These are phyloP conservation scores for Diatrype stigma DNA, from an alignment of 2,329 filamentous ascomycete genomes.

Conservation along the genomic window DNA sequence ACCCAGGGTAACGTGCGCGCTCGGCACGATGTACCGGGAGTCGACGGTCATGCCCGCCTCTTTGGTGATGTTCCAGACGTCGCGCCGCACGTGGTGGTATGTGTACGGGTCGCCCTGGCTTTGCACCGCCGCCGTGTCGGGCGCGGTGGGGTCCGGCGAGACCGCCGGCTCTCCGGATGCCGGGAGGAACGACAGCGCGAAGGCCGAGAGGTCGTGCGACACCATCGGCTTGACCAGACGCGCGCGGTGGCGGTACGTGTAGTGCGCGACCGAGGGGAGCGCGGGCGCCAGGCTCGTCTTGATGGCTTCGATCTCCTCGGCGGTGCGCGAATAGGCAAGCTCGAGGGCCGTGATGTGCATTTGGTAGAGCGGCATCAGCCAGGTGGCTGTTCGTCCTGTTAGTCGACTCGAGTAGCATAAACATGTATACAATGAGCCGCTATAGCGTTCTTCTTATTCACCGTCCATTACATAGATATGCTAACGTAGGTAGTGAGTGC, in stretches of 20 bases:
- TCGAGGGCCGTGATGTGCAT: constrained; percentile 87
- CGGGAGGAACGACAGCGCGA: constrained; percentile 84
- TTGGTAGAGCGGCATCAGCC: constrained; percentile 75
- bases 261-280: constrained; percentile 59
- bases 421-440: too few species aligned
- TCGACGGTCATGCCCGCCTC: constrained; percentile 64
- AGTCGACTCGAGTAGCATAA: not conserved
- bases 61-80: constrained; percentile 62
- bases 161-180: constrained; percentile 57
- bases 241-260: constrained; percentile 62
- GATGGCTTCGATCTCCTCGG: constrained; percentile 61
- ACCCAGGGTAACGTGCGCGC: constrained; percentile 82
- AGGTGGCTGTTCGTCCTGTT: constrained; percentile 54
- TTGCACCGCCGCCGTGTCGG: constrained; percentile 30
- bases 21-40: constrained; percentile 82
- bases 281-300: constrained; percentile 52
- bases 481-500: not conserved
- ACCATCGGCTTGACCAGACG: constrained; percentile 78
- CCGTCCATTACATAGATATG: too few species aligned
- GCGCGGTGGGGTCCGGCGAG: constrained; percentile 36
- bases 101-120: constrained; percentile 64
- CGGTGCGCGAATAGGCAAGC: constrained; percentile 73
- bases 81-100: constrained; percentile 84
- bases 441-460: too few species aligned
- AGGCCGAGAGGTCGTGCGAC: constrained; percentile 78